A percentile compares a stretch with the other conserved stretches of the same genome.
Conservation (phyloP, 805 yeast genomes). For the Blastobotrys americana region DNA sequence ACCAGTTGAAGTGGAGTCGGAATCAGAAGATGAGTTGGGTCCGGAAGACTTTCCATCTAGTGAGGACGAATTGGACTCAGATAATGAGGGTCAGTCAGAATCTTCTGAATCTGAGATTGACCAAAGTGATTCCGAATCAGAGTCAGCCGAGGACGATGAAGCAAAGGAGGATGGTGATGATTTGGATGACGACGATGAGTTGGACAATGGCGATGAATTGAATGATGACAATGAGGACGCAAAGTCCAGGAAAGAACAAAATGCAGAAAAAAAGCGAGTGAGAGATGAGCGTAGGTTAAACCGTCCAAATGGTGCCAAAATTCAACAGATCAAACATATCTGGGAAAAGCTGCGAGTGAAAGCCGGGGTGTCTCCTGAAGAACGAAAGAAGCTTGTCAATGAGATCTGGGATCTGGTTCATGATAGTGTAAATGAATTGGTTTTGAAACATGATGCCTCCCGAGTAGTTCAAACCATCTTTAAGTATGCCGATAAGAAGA, state of each 20-base stretch:
- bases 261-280: conserved; percentile 73
- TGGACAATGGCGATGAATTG: conserved; percentile 29
- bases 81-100: conserved; percentile 5
- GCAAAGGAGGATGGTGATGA: conserved; percentile 29
- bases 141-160: conserved; percentile 10
- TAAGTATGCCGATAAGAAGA: conserved; percentile 73
- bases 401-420: conserved; percentile 81
- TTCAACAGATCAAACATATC: conserved; percentile 71
- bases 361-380: conserved; percentile 67
- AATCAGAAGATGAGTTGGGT: conserved; percentile 9
- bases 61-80: conserved; percentile 6
- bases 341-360: conserved; percentile 92
- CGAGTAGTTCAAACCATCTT: conserved; percentile 91
- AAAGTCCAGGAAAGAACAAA: conserved; percentile 53
- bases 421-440: conserved; percentile 73
- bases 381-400: conserved; percentile 68
- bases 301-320: conserved; percentile 81
- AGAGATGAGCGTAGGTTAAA: conserved; percentile 77
- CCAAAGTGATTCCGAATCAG: conserved; percentile 12
- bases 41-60: conserved; percentile 10
- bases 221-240: conserved; percentile 29
- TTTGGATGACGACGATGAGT: conserved; percentile 26
- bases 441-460: conserved; percentile 92
- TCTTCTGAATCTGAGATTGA: conserved; percentile 11
- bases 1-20: conserved; percentile 11